Percentiles rank a stretch among this genome's conserved stretches.
Evolutionary conservation across 2,329 filamentous ascomycete genomes (phyloP).

Genomic region (Talaromyces sp.): DNA sequence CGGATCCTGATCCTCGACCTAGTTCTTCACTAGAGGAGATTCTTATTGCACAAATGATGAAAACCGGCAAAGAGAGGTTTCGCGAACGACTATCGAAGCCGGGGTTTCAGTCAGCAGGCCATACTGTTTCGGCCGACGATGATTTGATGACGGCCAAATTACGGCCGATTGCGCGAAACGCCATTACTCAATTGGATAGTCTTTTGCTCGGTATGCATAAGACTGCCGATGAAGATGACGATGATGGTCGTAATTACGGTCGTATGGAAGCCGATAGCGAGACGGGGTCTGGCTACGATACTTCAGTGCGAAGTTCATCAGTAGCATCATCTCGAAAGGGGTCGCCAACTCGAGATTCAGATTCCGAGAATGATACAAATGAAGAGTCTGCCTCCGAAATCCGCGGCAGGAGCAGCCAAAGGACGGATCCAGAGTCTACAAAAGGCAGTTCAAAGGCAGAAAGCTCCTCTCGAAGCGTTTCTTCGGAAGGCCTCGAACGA

Average conservation of each 20-base stretch:
- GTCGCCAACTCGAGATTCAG: not conserved
- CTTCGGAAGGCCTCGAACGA: not conserved
- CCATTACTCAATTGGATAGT: conserved; percentile 63
- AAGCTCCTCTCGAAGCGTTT: not conserved
- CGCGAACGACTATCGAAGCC: conserved; percentile 30
- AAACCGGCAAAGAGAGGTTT: conserved; percentile 63
- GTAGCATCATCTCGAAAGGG: not conserved
- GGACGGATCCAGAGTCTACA: not conserved
- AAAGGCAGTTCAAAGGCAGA: not conserved
- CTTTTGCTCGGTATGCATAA: conserved; percentile 67
- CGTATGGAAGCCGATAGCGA: not conserved
- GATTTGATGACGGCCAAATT: conserved; percentile 60
- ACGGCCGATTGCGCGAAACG: conserved; percentile 62
- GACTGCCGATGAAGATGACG: conserved; percentile 51
- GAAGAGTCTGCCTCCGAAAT: conserved; percentile 25
- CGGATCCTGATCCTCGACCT: conserved; percentile 40
- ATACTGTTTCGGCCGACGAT: conserved; percentile 64
- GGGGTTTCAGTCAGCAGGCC: conserved; percentile 21
- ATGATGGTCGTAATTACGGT: conserved; percentile 38
- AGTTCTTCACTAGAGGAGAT: conserved; percentile 64
- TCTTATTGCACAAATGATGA: conserved; percentile 60
- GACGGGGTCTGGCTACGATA: not conserved
- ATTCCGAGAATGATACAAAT: conserved; percentile 17
- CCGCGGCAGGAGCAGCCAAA: conserved; percentile 9
- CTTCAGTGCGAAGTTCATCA: not conserved